These are phyloP conservation scores for Candida freyschussii DNA, from an alignment of 1,139 yeast species.

Conservation along the genomic window DNA sequence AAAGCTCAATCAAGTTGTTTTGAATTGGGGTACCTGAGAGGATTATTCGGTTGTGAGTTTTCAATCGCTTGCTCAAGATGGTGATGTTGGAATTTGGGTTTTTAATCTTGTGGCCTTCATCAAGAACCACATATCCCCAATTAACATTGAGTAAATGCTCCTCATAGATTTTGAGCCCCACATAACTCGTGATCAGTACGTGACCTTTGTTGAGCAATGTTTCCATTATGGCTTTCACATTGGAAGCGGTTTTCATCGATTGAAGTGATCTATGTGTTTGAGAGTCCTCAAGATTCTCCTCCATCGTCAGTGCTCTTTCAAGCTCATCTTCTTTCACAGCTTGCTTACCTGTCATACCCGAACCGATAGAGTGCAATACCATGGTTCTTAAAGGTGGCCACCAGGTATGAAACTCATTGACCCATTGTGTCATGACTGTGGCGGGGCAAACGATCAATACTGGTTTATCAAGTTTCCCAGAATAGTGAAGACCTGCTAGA, in stretches of 20 bases:
- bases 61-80: conserved; percentile 74
- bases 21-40: conserved; percentile 96
- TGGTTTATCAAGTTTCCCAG: conserved; percentile 70
- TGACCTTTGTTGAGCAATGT: conserved; percentile 53
- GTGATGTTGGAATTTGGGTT: conserved; percentile 93
- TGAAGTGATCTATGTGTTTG: conserved; percentile 27
- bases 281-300: conserved; percentile 40
- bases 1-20: conserved; percentile 81
- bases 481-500: conserved; percentile 84
- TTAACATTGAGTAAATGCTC: conserved; percentile 58
- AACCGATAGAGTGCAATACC: conserved; percentile 86
- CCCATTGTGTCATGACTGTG: conserved; percentile 95
- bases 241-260: conserved; percentile 26
- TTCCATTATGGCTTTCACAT: conserved; percentile 29
- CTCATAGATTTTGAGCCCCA: conserved; percentile 78
- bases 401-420: conserved; percentile 91
- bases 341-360: conserved; percentile 60
- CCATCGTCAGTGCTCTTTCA: conserved; percentile 44
- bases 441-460: conserved; percentile 92
- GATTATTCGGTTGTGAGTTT: conserved; percentile 77
- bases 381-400: conserved; percentile 94
- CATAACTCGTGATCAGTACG: conserved; percentile 85
- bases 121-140: conserved; percentile 91
- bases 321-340: conserved; percentile 40
- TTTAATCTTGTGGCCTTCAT: conserved; percentile 95